A percentile compares a stretch with the other conserved stretches of the same genome.
Evolutionary conservation across 208 protist genomes (phyloP).

Genomic region (Endotrypanum monterogeii): DNA sequence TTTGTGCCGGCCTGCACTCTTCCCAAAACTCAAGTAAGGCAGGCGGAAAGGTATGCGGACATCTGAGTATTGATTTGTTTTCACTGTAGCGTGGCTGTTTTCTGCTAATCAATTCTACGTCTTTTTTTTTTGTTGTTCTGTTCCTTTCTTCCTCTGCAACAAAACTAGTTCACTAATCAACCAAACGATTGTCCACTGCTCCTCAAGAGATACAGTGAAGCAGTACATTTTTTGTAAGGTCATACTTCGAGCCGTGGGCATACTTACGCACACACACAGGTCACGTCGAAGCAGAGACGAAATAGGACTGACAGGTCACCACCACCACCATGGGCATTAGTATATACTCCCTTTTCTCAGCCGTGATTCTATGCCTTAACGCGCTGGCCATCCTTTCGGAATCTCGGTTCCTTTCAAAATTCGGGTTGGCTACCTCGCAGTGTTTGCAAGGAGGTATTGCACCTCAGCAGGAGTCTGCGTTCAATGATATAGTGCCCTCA

Average conservation of each 20-base stretch:
- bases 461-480: conserved; percentile 16
- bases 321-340: conserved; percentile 63
- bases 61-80: too few relatives aligned
- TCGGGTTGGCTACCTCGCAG: conserved; percentile 55
- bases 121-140: background rate
- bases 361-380: conserved; percentile 68
- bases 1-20: too few relatives aligned
- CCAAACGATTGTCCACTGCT: background rate
- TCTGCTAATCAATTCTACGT: background rate
- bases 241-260: background rate
- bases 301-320: background rate
- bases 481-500: conserved; percentile 22
- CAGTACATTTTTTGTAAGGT: too few relatives aligned
- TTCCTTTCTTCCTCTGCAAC: background rate
- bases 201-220: background rate
- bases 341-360: conserved; percentile 58
- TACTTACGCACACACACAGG: background rate
- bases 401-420: conserved; percentile 74
- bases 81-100: too few relatives aligned
- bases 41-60: too few relatives aligned
- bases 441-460: conserved; percentile 16
- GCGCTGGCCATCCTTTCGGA: conserved; percentile 87
- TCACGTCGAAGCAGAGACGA: background rate
- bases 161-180: background rate
- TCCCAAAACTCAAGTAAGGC: too few relatives aligned